Percentiles rank a stretch among this genome's conserved stretches.
phyloP scores from a whole-genome alignment of 306 rosid species.

The Cucumis cinereus region DNA sequence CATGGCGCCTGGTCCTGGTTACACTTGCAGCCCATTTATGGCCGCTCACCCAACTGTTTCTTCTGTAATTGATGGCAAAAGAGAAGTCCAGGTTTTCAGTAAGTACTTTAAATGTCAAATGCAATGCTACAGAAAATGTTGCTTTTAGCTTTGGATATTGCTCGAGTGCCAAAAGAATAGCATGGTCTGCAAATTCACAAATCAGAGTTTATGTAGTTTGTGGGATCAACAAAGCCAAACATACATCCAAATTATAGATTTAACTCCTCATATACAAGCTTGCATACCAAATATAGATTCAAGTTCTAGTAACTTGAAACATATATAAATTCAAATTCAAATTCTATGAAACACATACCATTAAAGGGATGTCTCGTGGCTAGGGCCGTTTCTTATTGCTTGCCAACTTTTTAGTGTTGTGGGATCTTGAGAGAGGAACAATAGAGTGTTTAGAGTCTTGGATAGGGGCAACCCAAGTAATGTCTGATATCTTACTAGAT shows the following conservation, averaged over 20 bases:
- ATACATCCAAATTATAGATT: neutral
- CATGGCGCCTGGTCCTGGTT: conserved; percentile 70
- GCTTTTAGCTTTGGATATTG: neutral
- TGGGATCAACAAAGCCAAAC: neutral
- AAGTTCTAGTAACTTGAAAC: neutral
- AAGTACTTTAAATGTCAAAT: conserved; percentile 18
- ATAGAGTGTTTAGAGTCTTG: neutral
- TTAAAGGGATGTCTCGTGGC: neutral
- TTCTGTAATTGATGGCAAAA: conserved; percentile 40
- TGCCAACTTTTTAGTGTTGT: too few relatives aligned
- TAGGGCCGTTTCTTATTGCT: too few relatives aligned
- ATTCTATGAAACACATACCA: neutral
- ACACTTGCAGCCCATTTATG: conserved; percentile 50
- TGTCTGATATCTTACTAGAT: neutral
- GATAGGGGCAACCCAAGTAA: neutral
- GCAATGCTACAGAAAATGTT: neutral
- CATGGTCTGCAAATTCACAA: neutral
- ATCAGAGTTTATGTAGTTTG: neutral
- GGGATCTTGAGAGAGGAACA: too few relatives aligned
- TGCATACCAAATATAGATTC: neutral
- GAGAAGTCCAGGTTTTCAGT: conserved; percentile 55
- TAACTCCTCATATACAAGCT: too few relatives aligned
- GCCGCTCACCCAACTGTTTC: conserved; percentile 43
- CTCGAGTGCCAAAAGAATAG: neutral
- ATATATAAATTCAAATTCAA: neutral